Base-by-base conservation (phyloP, 1,139 yeast species). In the Blastobotrys petasosporus region DNA sequence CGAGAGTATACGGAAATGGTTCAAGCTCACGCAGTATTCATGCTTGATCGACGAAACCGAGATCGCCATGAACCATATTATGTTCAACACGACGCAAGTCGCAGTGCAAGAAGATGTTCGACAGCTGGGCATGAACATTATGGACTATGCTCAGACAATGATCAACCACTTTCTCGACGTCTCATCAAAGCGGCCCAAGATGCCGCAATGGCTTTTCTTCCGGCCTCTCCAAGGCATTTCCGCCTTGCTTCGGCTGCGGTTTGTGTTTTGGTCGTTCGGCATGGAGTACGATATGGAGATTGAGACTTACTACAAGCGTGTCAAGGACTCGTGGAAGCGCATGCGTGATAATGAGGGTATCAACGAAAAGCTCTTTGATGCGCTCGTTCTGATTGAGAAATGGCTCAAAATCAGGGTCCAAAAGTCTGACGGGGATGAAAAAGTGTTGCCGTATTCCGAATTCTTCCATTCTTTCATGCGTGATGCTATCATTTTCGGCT, bases 201-300 rank as follows among this genome's bases (percentile, higher is more conserved):
- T 36, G 36, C 45, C 45, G 2, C 45, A 41, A 23, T 41, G 45
- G 45, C 11, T 36, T 2, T 41, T 31, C 17, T 36, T 41, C 20
- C 35, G 45, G 2, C 45, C 45, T 9, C 15, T 41, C 35, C 32
- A 36, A 13, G 31, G 40, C 3, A 31, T 41, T 4, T 12, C 40
- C 10, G 39, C 40, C 3, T 12, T 41, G 39, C 37, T 41, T n/a
- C 15, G 45, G 11, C 36, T 36, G 25, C 34, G 45, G n/a, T 20
- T 41, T 13, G 16, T 41, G 9, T 36, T 36, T 11, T 41, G 45
- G 45, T 30, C 45, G 1, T 10, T 41, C 13, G 45, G 45, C 4
- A 12, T 28, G 9, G 23, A 5, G 15, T 41, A 36, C 29, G 36
- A 35, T 5, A 20, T 36, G 9, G 40, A 25, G 10, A 35, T 41